phyloP scores from a whole-genome alignment of 1,284 basidiomycete species.

The Marasmius tenuissimus region DNA sequence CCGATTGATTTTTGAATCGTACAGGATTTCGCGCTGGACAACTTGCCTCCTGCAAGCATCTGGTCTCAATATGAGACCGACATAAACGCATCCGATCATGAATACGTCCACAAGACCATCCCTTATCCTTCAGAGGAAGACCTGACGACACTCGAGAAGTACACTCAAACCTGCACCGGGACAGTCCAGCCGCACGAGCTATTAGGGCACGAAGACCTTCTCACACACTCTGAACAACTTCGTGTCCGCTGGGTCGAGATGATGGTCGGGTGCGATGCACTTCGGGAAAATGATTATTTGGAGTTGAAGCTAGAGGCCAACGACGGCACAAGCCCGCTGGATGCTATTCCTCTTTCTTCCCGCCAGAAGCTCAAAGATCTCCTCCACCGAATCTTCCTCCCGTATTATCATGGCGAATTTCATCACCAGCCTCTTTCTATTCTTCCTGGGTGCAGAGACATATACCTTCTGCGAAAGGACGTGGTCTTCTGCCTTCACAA shows the following conservation, averaged over 20 bases:
- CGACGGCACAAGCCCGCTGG: background rate
- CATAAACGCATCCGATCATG: background rate
- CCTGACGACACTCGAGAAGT: background rate
- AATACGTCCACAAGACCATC: background rate
- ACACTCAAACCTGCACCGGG: background rate
- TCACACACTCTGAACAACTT: background rate
- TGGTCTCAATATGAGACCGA: background rate
- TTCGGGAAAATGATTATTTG: background rate
- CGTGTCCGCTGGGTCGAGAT: background rate
- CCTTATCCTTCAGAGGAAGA: background rate
- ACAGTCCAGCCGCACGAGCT: background rate
- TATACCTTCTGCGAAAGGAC: background rate
- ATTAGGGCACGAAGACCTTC: background rate
- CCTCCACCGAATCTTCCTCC: background rate
- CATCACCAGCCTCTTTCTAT: background rate
- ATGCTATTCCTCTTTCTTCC: background rate
- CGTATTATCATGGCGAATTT: background rate
- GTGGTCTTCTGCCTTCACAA: background rate
- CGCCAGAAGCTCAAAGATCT: background rate
- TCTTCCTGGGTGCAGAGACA: background rate
- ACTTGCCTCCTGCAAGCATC: background rate
- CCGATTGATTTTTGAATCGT: background rate
- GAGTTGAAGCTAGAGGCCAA: background rate
- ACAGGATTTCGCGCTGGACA: background rate
- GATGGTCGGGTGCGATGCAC: background rate